These are phyloP conservation scores for Bjerkandera adusta DNA, from an alignment of 1,284 basidiomycete genomes.

Conservation along the genomic window DNA sequence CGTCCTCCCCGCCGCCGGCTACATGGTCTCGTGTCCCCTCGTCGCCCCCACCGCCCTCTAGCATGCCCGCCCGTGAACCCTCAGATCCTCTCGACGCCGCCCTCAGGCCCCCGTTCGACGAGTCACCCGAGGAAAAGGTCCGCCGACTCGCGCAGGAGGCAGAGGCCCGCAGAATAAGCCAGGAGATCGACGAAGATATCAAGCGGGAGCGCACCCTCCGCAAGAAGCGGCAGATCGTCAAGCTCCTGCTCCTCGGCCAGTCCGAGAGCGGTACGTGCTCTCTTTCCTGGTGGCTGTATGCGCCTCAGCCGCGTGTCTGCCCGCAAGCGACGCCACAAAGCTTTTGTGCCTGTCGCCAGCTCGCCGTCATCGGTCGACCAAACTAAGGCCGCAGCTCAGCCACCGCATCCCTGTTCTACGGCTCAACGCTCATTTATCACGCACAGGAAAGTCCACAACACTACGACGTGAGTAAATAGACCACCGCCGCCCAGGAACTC, in stretches of 20 bases:
- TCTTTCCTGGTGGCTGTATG: not conserved
- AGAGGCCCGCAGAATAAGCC: constrained; percentile 58
- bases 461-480: constrained; percentile 56
- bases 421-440: not conserved
- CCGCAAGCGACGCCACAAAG: not conserved
- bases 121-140: constrained; percentile 53
- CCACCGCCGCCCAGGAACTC: not conserved
- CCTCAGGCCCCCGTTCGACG: constrained; percentile 59
- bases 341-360: not conserved
- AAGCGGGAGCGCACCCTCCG: constrained; percentile 60
- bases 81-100: constrained; percentile 64
- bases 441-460: constrained; percentile 69
- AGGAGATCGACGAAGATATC: constrained; percentile 65
- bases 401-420: not conserved
- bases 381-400: not conserved
- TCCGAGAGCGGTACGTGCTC: constrained; percentile 63
- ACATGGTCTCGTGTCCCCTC: constrained; percentile 13
- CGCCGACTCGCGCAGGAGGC: constrained; percentile 54
- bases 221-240: constrained; percentile 61
- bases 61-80: constrained; percentile 46
- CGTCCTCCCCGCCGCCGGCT: constrained; percentile 16
- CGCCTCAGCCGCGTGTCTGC: not conserved
- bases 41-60: constrained; percentile 30
- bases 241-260: constrained; percentile 68
- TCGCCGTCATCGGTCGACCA: not conserved